Evolutionary conservation across 2,329 filamentous ascomycete species (phyloP), one percentile per base, ranked within the genome.

Genomic region (Aspergillus fumigatiaffinis): DNA sequence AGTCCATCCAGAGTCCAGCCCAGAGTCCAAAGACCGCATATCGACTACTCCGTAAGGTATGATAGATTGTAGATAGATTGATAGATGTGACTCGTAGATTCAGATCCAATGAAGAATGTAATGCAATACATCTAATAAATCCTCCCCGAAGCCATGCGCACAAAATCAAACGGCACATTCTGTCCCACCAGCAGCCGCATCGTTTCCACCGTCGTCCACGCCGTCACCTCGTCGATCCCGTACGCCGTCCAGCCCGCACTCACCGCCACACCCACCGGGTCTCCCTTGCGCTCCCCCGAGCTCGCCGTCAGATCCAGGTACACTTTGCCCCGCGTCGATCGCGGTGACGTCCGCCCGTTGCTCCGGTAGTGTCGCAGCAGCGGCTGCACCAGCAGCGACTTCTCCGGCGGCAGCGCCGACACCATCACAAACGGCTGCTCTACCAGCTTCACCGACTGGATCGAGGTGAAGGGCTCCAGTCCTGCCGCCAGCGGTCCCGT

Each of bases 121-220:
- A 28, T 10, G 10, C 10, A 12, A 12, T 29, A 4, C 28, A 10
- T 35, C 32, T 35, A 35, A 38, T 54, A 63, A 61, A 84, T 80
- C 64, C 83, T 75, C 25, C 84, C 84, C 62, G 81, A 83, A 42
- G 90, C 89, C 69, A 94, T 78, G 51, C 90, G 82, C 46, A 94
- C 91, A 77, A 95, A 95, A 74, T 90, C 92, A 74, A 91, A 93
- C 5, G 89, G 89, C 56, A 94, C 90, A 71, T 94, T 94, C 76
- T 94, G 90, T 9, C 91, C 91, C 10, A 93, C 89, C 25, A 95
- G 80, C 58, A 92, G 73, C 63, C 90, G 81, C 55, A 94, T 75
- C 51, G 87, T 93, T 75, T 94, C 89, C 4, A 93, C 90, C 2
- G 89, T 92, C 23, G 89, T 92, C 77, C 92, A 94, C 0, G 90